A percentile compares a stretch with the other conserved stretches of the same genome.
Evolutionary conservation across 1,284 basidiomycete species (phyloP).

Genomic region (Thecaphora frezii): DNA sequence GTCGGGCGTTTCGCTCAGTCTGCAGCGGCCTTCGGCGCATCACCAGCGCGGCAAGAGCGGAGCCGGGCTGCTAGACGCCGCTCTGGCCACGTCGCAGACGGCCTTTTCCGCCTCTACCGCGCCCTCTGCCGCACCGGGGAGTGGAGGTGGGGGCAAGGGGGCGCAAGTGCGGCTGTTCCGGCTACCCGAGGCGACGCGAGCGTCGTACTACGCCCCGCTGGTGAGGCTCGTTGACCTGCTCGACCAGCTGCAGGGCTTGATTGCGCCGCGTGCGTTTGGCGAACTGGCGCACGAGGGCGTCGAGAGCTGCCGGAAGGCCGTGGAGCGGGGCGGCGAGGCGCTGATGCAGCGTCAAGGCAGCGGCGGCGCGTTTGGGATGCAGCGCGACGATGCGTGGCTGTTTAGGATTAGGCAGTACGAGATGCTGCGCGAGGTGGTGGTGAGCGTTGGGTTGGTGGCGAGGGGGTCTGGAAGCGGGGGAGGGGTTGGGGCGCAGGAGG

Average conservation of each 20-base stretch:
- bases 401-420: slow-evolving; percentile 30
- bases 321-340: slow-evolving; percentile 10
- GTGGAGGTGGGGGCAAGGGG: too few species aligned
- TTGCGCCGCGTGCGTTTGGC: slow-evolving; percentile 13
- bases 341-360: slow-evolving; percentile 13
- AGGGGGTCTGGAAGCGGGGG: slow-evolving; percentile 12
- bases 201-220: slow-evolving; percentile 30
- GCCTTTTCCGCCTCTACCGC: slow-evolving; percentile 14
- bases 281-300: slow-evolving; percentile 15
- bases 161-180: slow-evolving; percentile 32
- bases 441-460: slow-evolving; percentile 21
- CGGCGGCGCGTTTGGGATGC: slow-evolving; percentile 6
- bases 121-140: slow-evolving; percentile 12
- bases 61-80: slow-evolving; percentile 32
- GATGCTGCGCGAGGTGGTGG: slow-evolving; percentile 28
- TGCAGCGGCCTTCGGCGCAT: not conserved
- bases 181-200: slow-evolving; percentile 3
- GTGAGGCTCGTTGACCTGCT: slow-evolving; percentile 19
- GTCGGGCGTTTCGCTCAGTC: not conserved
- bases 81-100: slow-evolving; percentile 15
- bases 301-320: slow-evolving; percentile 13
- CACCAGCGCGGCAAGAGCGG: slow-evolving; percentile 32
- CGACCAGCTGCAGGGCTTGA: slow-evolving; percentile 21
- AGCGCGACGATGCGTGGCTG: slow-evolving; percentile 21
- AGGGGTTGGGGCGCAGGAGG: not conserved